Conservation (phyloP, 2,329 filamentous ascomycete species). For the Neonectria punicea region DNA sequence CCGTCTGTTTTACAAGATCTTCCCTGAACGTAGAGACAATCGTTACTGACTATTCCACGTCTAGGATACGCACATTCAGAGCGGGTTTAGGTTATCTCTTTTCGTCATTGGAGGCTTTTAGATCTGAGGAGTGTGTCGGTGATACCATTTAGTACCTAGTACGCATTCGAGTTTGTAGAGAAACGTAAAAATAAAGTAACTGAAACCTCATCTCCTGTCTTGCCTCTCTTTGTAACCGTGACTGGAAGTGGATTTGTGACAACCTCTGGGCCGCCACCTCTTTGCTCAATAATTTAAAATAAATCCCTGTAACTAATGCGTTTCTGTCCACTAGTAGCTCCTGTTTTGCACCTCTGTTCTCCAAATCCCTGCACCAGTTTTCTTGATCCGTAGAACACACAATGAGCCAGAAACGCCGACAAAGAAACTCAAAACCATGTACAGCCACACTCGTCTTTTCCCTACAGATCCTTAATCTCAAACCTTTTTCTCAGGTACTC, state of each 20-base stretch:
- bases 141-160: too few relatives aligned
- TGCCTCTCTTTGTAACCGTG: not conserved
- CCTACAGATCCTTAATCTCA: constrained; percentile 49
- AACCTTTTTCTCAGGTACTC: constrained; percentile 54
- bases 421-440: not conserved
- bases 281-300: not conserved
- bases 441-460: not conserved
- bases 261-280: not conserved
- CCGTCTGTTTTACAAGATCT: not conserved
- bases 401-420: not conserved
- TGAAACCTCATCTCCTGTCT: not conserved
- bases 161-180: not conserved
- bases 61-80: not conserved
- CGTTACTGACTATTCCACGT: not conserved
- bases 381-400: not conserved
- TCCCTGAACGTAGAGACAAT: not conserved
- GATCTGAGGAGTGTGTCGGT: not conserved
- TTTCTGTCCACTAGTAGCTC: not conserved
- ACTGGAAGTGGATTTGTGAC: not conserved
- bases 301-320: not conserved
- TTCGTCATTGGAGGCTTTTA: not conserved
- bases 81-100: not conserved
- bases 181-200: not conserved
- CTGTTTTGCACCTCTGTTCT: not conserved
- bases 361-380: not conserved